Base-by-base conservation (phyloP, 257 asterid genomes). In the Jacaranda copaia region DNA sequence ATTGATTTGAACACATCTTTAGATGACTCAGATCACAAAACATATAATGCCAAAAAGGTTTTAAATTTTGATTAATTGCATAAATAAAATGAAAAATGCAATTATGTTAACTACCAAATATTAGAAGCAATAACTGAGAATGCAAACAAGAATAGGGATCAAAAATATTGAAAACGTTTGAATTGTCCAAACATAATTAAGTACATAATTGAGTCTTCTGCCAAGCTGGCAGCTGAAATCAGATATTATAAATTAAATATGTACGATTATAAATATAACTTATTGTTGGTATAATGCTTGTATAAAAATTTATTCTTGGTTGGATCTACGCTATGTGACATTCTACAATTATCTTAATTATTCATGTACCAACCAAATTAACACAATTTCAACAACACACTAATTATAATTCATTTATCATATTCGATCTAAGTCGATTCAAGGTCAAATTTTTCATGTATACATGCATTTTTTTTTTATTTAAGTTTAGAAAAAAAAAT, bases 211-310 rank as follows among this genome's bases (percentile, higher is more conserved):
- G 8, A 56, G 14, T 6, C 32, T 77, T 70, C 6, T 16, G 55
- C 70, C 63, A 77, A 77, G 58, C 76, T 59, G 81, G 71, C 75
- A 76, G 72, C 81, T 77, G 65, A 56, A 67, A 55, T 40, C n/a
- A 9, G n/a, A 68, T 16, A 58, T 18, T 35, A 68, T 16, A 60
- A 61, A 45, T 42, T 7, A 12, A 48, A 49, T 48, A 68, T 11
- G 3, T 25, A 25, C 32, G 32, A 1, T 1, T 49, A 39, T 15
- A 45, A 58, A 19, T 19, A 60, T 19, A 73, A 55, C 12, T 58
- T 20, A 73, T 58, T 58, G 18, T 8, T 73, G 67, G 69, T 58
- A 45, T 38, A 73, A 25, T 58, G 59, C 57, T 43, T 40, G 3
- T 18, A 5, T 11, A 39, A 56, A 38, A 36, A 53, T 4, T 55